Base-by-base conservation (phyloP, 2,329 filamentous ascomycete genomes). In the Ramichloridium luteum region DNA sequence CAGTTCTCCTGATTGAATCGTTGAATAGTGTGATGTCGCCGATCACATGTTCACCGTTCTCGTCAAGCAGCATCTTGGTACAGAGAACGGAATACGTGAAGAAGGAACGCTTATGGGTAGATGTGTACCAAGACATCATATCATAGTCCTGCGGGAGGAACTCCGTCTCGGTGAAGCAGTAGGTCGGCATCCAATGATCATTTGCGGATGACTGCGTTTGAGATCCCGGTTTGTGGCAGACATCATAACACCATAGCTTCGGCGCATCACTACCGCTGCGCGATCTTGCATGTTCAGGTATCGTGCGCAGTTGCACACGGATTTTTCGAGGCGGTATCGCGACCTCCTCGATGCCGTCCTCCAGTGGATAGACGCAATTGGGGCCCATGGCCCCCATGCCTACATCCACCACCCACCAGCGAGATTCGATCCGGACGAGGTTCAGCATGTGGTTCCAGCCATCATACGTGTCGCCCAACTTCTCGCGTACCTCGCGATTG, bases 141-240 rank as follows among this genome's bases (percentile, higher is more conserved):
- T 62, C 64, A 45, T 73, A 80, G 52, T 81, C 77, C 26, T 59
- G 53, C 3, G 64, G 65, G 18, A 72, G 49, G 51, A 78, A 80
- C 51, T 80, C 76, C 11, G 67, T 59, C 38, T 79, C 72, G 2
- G 67, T 65, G 51, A 84, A 85, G 38, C 66, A 70, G 51, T 81
- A 82, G 28, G 64, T 68, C 2, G 68, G 59, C 13, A 65, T 59
- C 72, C 77, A 85, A n/a, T 49, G 36, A n/a, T n/a, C n/a, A n/a
- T n/a, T n/a, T n/a, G n/a, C n/a, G n/a, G n/a, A n/a, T n/a, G n/a
- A n/a, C n/a, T n/a, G n/a, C n/a, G n/a, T n/a, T n/a, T n/a, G n/a
- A n/a, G n/a, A n/a, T n/a, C 48, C 42, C 6, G 47, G 46, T 3
- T 40, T 25, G 5, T 36, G 39, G 31, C 47, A 50, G 17, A 41